Evolutionary conservation across 768 basidiomycete genomes (phyloP).

Genomic region (Lactifluus piperatus): DNA sequence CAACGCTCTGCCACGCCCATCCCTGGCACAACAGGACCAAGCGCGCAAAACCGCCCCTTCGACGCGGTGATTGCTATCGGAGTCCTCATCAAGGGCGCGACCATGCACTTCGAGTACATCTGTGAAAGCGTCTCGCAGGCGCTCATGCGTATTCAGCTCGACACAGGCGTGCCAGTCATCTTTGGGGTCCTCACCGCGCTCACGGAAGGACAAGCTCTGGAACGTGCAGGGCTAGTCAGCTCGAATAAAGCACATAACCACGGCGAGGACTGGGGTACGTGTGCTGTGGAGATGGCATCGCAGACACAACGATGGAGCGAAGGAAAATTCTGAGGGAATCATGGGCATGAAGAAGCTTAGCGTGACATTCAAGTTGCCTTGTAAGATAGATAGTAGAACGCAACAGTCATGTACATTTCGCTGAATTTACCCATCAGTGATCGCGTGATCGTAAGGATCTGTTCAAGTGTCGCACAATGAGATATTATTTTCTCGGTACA

Average conservation of each 20-base stretch:
- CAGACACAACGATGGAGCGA: conserved; percentile 57
- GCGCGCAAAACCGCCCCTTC: conserved; percentile 56
- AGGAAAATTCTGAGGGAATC: conserved; percentile 45
- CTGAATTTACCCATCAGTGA: background rate
- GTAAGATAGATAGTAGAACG: background rate
- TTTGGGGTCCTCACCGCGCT: conserved; percentile 94
- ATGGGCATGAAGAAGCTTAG: background rate
- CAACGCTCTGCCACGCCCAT: conserved; percentile 50
- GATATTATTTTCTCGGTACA: background rate
- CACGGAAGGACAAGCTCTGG: conserved; percentile 88
- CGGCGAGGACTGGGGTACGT: conserved; percentile 95
- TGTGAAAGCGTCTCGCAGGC: conserved; percentile 88
- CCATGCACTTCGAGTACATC: conserved; percentile 99
- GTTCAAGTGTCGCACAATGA: background rate
- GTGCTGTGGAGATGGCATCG: conserved; percentile 88
- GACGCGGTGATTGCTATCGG: conserved; percentile 97
- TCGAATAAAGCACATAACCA: conserved; percentile 85
- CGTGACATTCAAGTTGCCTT: background rate
- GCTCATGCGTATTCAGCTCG: conserved; percentile 90
- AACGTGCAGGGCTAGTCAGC: conserved; percentile 81
- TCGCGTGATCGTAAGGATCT: background rate
- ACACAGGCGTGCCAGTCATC: conserved; percentile 88
- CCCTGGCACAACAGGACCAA: conserved; percentile 28
- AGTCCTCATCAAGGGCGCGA: conserved; percentile 94
- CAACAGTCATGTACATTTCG: background rate